Conservation (phyloP, 2,329 filamentous ascomycete species). For the Fragosphaeria purpurea region DNA sequence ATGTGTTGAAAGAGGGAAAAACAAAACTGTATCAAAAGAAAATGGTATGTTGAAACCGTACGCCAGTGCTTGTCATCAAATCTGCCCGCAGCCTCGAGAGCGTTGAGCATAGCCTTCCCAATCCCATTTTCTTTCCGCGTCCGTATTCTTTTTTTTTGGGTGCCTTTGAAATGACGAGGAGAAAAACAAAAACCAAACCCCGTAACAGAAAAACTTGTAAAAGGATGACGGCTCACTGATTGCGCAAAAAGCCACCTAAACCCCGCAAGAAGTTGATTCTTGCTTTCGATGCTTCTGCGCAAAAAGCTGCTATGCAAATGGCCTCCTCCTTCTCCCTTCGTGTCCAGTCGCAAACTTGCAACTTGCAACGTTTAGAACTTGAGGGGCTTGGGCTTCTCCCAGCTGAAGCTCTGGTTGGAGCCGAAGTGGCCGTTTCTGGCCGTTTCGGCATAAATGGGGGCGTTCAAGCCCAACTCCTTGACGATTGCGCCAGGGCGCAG, state of each 20-base stretch:
- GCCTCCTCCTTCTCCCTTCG: neutral
- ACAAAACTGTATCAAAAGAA: slow-evolving; percentile 3
- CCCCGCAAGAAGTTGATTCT: slow-evolving; percentile 4
- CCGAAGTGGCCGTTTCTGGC: slow-evolving; percentile 99
- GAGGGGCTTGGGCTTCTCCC: slow-evolving; percentile 96
- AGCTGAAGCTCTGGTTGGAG: slow-evolving; percentile 93
- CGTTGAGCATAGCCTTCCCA: slow-evolving; percentile 10
- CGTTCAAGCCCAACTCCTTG: slow-evolving; percentile 87
- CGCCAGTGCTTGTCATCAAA: slow-evolving; percentile 15
- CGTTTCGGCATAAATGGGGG: slow-evolving; percentile 96
- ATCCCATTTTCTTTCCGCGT: too few species aligned
- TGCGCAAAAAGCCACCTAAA: neutral
- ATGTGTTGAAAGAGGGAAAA: neutral
- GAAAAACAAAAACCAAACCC: neutral
- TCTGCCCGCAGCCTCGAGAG: slow-evolving; percentile 9
- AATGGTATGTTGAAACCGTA: slow-evolving; percentile 19
- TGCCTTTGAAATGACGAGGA: neutral
- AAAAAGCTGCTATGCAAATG: neutral
- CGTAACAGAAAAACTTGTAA: neutral
- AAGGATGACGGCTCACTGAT: neutral
- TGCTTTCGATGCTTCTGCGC: neutral
- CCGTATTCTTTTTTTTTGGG: too few species aligned
- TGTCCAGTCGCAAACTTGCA: too few species aligned
- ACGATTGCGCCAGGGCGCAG: slow-evolving; percentile 97
- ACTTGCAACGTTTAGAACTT: slow-evolving; percentile 57